Percentiles rank a stretch among this genome's conserved stretches.
Evolutionary conservation across 495 filamentous ascomycete species (phyloP).

Genomic region (Tetracladium setigerum): DNA sequence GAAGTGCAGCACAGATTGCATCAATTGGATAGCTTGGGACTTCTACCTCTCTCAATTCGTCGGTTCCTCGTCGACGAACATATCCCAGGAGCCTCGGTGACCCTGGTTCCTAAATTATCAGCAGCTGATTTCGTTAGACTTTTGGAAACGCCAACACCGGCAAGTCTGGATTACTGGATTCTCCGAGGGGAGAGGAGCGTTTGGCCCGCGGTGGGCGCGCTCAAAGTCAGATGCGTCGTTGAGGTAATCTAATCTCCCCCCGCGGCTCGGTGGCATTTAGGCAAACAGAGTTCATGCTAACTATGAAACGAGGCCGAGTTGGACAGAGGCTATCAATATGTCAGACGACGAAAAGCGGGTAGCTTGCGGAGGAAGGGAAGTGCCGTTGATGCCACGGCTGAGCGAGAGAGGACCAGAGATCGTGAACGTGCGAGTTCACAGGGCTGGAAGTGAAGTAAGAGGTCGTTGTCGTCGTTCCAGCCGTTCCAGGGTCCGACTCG

Average conservation of each 20-base stretch:
- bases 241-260: slow-evolving; percentile 33
- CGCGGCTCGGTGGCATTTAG: too few relatives aligned
- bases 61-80: slow-evolving; percentile 82
- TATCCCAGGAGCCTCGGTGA: slow-evolving; percentile 72
- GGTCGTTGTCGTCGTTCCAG: not conserved
- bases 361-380: slow-evolving; percentile 34
- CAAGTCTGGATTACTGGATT: slow-evolving; percentile 79
- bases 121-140: slow-evolving; percentile 64
- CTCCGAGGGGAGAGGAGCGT: slow-evolving; percentile 75
- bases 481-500: not conserved
- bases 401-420: slow-evolving; percentile 13
- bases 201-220: slow-evolving; percentile 83
- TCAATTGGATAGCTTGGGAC: slow-evolving; percentile 70
- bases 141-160: slow-evolving; percentile 70
- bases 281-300: too few relatives aligned
- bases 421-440: slow-evolving; percentile 21
- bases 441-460: slow-evolving; percentile 15
- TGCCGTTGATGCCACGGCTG: slow-evolving; percentile 19
- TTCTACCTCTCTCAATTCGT: slow-evolving; percentile 61
- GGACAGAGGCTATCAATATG: slow-evolving; percentile 74
- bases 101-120: slow-evolving; percentile 73
- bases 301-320: slow-evolving; percentile 48
- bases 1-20: slow-evolving; percentile 77
- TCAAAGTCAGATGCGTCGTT: slow-evolving; percentile 77
- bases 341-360: slow-evolving; percentile 50